phyloP scores from a whole-genome alignment of 495 filamentous ascomycete genomes.

The Neurospora cerealis region DNA sequence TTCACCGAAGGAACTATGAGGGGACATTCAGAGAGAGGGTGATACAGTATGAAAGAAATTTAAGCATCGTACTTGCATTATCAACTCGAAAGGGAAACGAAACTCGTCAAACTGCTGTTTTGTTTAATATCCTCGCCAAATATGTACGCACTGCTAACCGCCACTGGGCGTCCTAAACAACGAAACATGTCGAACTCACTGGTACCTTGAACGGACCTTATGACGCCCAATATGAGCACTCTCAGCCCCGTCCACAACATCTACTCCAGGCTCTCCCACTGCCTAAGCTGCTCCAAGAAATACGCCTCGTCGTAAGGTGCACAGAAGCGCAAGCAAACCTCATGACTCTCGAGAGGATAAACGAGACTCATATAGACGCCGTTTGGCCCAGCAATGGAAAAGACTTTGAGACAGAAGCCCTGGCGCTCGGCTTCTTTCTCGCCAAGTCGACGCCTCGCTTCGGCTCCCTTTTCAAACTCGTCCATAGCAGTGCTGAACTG shows the following conservation, averaged over 20 bases:
- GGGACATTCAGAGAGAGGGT: neutral
- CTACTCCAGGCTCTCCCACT: neutral
- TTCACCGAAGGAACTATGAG: neutral
- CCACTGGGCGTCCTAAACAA: neutral
- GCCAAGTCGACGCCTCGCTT: neutral
- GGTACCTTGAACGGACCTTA: neutral
- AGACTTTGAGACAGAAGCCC: neutral
- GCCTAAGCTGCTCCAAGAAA: neutral
- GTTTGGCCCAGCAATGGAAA: neutral
- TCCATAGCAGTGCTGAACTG: neutral
- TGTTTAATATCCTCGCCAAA: neutral
- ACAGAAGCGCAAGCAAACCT: neutral
- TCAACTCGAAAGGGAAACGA: neutral
- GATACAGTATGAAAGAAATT: neutral
- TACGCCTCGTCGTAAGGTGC: neutral
- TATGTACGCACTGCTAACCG: neutral
- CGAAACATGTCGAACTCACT: neutral
- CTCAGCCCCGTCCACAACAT: neutral
- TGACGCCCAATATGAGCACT: neutral
- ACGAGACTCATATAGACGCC: neutral
- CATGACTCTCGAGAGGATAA: neutral
- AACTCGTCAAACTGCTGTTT: neutral
- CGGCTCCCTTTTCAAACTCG: neutral
- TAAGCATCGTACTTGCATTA: neutral
- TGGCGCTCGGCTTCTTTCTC: neutral